Evolutionary conservation across 352 stramenopile species (phyloP).

Genomic region (Phytopythium oedochilum): DNA sequence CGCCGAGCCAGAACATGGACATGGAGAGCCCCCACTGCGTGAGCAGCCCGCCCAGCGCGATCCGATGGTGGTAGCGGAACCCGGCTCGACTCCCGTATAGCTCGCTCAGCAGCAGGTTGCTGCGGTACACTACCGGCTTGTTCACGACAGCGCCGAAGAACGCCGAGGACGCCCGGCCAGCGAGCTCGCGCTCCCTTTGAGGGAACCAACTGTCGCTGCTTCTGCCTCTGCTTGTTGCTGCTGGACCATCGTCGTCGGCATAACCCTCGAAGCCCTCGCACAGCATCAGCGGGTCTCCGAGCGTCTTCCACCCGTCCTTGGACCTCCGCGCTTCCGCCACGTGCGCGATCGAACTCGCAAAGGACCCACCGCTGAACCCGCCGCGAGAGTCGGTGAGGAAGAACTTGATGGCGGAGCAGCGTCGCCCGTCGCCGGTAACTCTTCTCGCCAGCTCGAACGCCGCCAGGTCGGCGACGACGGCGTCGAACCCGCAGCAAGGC

Average conservation of each 20-base stretch:
- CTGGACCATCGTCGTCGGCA: constrained; percentile 8
- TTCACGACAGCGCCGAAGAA: constrained; percentile 82
- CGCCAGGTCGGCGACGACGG: constrained; percentile 71
- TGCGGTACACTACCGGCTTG: constrained; percentile 55
- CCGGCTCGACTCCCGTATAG: constrained; percentile 26
- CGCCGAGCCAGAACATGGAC: constrained; percentile 17
- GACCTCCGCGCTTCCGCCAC: constrained; percentile 11
- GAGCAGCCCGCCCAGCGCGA: constrained; percentile 21
- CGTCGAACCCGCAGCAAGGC: constrained; percentile 81
- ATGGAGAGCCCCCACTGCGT: constrained; percentile 22
- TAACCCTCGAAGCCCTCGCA: constrained; percentile 2
- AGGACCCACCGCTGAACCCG: constrained; percentile 42
- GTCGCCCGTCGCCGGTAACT: constrained; percentile 15
- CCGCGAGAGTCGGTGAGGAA: constrained; percentile 27
- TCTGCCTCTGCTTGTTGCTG: constrained; percentile 13
- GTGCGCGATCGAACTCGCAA: constrained; percentile 21
- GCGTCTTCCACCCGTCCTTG: constrained; percentile 7
- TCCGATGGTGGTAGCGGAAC: constrained; percentile 50
- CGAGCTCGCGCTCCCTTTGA: constrained; percentile 49
- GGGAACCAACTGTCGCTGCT: constrained; percentile 22
- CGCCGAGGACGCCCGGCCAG: constrained; percentile 19
- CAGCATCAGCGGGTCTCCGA: constrained; percentile 31
- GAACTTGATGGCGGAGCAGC: constrained; percentile 18
- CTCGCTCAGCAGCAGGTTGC: constrained; percentile 48
- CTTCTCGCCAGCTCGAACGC: constrained; percentile 38